Conservation (phyloP, 306 rosid genomes). For the Cucurbita ficifolia region DNA sequence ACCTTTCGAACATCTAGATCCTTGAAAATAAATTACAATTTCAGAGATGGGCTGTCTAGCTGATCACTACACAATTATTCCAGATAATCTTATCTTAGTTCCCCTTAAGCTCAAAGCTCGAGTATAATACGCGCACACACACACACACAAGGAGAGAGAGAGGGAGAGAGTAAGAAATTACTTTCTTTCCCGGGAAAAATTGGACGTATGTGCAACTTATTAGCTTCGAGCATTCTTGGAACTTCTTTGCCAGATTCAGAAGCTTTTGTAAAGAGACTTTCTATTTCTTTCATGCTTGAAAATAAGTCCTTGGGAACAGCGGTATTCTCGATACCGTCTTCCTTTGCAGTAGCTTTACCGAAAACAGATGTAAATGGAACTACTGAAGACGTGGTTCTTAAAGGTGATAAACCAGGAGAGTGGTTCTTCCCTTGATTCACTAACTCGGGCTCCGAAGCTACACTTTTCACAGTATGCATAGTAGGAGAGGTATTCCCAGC, state of each 20-base stretch:
- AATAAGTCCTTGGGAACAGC: slow-evolving; percentile 57
- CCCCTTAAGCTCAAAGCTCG: background rate
- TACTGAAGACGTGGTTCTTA: slow-evolving; percentile 21
- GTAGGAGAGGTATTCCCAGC: slow-evolving; percentile 28
- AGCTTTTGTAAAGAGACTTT: slow-evolving; percentile 57
- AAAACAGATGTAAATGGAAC: slow-evolving; percentile 28
- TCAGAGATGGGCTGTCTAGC: background rate
- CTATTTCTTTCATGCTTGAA: slow-evolving; percentile 70
- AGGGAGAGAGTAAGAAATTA: slow-evolving; percentile 28
- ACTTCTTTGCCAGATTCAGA: slow-evolving; percentile 79
- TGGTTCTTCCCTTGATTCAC: slow-evolving; percentile 32
- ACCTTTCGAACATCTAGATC: background rate
- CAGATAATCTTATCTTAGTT: background rate
- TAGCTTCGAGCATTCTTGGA: slow-evolving; percentile 99
- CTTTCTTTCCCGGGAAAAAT: slow-evolving; percentile 53
- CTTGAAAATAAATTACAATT: background rate
- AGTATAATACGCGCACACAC: background rate
- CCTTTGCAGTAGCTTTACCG: slow-evolving; percentile 27
- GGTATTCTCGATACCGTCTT: slow-evolving; percentile 39
- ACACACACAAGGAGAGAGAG: background rate
- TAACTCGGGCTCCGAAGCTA: slow-evolving; percentile 35
- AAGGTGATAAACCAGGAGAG: slow-evolving; percentile 40
- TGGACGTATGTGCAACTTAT: slow-evolving; percentile 83
- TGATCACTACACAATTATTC: background rate
- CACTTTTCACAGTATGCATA: slow-evolving; percentile 25